A percentile compares a stretch with the other conserved stretches of the same genome.
Conservation (phyloP, 2,329 filamentous ascomycete genomes). For the Exophiala dermatitidis region DNA sequence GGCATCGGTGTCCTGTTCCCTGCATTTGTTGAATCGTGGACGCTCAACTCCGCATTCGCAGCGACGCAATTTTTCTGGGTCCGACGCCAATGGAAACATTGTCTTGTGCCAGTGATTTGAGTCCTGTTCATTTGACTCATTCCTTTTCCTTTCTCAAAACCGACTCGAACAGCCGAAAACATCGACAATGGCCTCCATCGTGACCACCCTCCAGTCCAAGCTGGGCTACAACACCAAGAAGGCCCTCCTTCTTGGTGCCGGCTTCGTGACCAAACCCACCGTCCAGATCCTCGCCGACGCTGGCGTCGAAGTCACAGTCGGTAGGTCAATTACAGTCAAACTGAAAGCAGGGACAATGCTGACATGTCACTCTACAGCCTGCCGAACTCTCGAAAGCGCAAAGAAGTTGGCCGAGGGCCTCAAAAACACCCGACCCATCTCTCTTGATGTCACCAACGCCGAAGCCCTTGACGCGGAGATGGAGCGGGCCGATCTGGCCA, state of each 20-base stretch:
- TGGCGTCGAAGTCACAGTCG: slow-evolving; percentile 59
- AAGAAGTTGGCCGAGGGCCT: slow-evolving; percentile 67
- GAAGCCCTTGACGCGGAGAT: slow-evolving; percentile 73
- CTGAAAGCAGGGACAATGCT: background rate
- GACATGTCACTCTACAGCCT: slow-evolving; percentile 48
- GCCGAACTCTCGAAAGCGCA: slow-evolving; percentile 70
- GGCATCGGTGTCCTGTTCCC: background rate
- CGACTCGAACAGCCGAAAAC: background rate
- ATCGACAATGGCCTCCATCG: slow-evolving; percentile 17
- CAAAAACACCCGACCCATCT: slow-evolving; percentile 65
- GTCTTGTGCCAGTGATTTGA: background rate
- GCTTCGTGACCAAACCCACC: slow-evolving; percentile 53
- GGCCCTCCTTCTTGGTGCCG: slow-evolving; percentile 19
- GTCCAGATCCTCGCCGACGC: slow-evolving; percentile 56
- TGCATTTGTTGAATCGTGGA: background rate
- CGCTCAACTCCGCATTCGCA: slow-evolving; percentile 14
- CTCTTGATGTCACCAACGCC: slow-evolving; percentile 74
- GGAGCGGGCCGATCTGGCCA: slow-evolving; percentile 69
- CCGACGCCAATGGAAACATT: slow-evolving; percentile 1
- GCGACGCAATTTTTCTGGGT: slow-evolving; percentile 9
- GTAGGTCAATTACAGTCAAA: slow-evolving; percentile 38
- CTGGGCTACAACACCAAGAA: slow-evolving; percentile 21
- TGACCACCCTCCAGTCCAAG: slow-evolving; percentile 21
- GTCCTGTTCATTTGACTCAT: slow-evolving; percentile 7
- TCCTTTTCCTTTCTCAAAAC: slow-evolving; percentile 1